Evolutionary conservation across 805 yeast genomes (phyloP), one percentile per base, ranked within the genome.

Genomic region (Ogataea sp.): DNA sequence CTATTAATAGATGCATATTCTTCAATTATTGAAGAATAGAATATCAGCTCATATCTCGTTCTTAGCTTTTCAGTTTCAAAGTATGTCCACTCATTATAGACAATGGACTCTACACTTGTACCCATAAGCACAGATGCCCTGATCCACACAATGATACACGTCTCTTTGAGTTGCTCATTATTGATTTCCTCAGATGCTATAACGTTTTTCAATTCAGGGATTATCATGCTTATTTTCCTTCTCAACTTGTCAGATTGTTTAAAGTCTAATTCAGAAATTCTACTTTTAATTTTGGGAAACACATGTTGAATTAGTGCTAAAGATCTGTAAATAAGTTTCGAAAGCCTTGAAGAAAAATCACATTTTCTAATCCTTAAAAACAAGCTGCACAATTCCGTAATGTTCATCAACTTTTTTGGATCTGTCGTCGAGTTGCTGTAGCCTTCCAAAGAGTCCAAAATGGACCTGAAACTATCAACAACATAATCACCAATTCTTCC

Each of bases 21-120:
- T 5, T 46, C 43, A 35, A 55, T 15, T 1, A 52, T 20, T 4
- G 50, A 43, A 2, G 49, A 41, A 35, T 42, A 55, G 38, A 59
- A 59, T 1, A 41, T 28, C 5, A 59, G 35, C 20, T 56, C 62
- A 34, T 45, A 43, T 20, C 37, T 38, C 1, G 34, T 23, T 16
- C 60, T 34, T 2, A 52, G n/a, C 3, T 26, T 18, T 4, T 36
- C 41, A 24, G 39, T 33, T 1, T 53, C 59, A 39, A 59, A 53
- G 37, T 56, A 58, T 0, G 40, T 39, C 64, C 64, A 59, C 16
- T 59, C 60, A 18, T 55, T 38, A 36, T 50, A 50, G 4, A 55
- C 41, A 20, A 59, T 23, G 2, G 52, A 50, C 16, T 51, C 52
- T 14, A 48, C 32, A 9, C 45, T 40, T n/a, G 42, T 32, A 6